Base-by-base conservation (phyloP, 1,139 yeast species). In the Meyerozyma guilliermondii region DNA sequence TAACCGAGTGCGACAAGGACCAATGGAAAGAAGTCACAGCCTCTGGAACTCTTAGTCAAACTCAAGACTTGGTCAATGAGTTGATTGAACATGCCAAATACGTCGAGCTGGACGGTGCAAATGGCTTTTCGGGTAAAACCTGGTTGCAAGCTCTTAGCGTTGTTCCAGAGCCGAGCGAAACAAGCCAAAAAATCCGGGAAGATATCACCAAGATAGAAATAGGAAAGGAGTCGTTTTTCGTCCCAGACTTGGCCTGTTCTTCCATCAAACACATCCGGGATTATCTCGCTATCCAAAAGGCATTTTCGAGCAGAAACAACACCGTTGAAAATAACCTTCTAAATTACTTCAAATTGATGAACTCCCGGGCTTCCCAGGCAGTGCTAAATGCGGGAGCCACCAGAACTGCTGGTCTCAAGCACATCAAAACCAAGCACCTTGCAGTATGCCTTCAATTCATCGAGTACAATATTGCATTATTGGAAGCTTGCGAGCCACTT, bases 361-460 rank as follows among this genome's bases (percentile, higher is more conserved):
- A 83, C 52, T 63, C 79, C 9, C 77, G 80, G 46, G 66, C 80
- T 4, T 74, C 78, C 5, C 81, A 80, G 50, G 76, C 87, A 4
- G 83, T 86, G 38, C 65, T 86, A 35, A 85, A 83, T 38, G 91
- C 92, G 1, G 88, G 87, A 29, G 94, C 94, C 0, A 83, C 87
- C 1, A 66, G 81, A 47, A 78, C 88, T 0, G 88, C 91, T 0
- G 89, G 88, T 0, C 66, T 86, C 43, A 81, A 78, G 51, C 89
- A 84, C 53, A 85, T 86, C 39, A 82, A 88, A 5, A 84, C 91
- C 2, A 82, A 81, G 50, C 88, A 85, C 57, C 61, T 86, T 44
- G 85, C 91, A 0, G 66, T 85, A 33, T 79, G 87, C 35, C 78
- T 83, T 2, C 89, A 85, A 49, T 60, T 76, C 62, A 53, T 72